phyloP scores from a whole-genome alignment of 139 green algal species.

The Nannochloris sp. region DNA sequence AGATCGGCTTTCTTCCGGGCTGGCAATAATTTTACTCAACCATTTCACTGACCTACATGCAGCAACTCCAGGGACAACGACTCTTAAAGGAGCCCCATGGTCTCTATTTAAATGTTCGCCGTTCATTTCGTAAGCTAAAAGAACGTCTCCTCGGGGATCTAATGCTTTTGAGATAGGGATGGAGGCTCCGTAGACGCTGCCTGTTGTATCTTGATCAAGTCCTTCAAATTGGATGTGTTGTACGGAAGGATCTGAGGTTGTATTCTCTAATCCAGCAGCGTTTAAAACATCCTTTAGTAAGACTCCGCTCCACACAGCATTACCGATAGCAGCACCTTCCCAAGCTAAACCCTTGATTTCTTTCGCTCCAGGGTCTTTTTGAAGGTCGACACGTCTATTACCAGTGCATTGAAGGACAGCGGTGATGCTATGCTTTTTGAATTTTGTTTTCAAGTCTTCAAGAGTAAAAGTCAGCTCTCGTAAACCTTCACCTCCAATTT shows the following conservation, averaged over 20 bases:
- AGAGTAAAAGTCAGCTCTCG: constrained; percentile 47
- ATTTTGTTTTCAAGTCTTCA: constrained; percentile 59
- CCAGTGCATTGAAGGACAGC: constrained; percentile 78
- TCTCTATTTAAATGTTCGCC: constrained; percentile 61
- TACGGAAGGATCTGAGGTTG: constrained; percentile 19
- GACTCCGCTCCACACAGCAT: constrained; percentile 65
- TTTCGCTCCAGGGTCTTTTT: constrained; percentile 13
- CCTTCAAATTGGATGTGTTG: constrained; percentile 73
- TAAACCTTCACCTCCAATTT: constrained; percentile 53
- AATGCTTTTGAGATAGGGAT: constrained; percentile 66
- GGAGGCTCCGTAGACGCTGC: constrained; percentile 50
- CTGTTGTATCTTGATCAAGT: constrained; percentile 44
- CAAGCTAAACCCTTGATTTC: constrained; percentile 72
- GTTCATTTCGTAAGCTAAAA: constrained; percentile 95
- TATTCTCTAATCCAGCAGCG: constrained; percentile 35
- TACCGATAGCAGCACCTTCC: constrained; percentile 62
- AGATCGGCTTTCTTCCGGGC: constrained; percentile 41
- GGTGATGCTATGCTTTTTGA: constrained; percentile 62
- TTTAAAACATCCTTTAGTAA: constrained; percentile 72
- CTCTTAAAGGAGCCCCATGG: constrained; percentile 72
- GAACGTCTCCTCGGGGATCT: constrained; percentile 46
- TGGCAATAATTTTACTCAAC: constrained; percentile 54
- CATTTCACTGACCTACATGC: constrained; percentile 80
- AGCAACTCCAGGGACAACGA: constrained; percentile 64
- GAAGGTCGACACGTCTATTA: constrained; percentile 67